Conservation (phyloP, 108 stramenopile species). For the Nannochloropsis salina region DNA sequence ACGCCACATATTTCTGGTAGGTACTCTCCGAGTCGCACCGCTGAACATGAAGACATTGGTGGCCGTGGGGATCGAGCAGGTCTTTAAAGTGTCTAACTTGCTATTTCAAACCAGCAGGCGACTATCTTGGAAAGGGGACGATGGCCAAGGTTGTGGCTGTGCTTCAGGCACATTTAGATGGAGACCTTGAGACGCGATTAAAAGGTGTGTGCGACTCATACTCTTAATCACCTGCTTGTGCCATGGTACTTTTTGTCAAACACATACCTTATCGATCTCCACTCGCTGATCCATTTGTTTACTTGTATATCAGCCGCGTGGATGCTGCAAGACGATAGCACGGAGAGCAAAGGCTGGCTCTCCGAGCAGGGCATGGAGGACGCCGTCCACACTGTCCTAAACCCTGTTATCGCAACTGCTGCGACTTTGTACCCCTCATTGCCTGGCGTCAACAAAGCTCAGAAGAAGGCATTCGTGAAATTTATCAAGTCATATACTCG, state of each 20-base stretch:
- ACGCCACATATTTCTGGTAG: not conserved
- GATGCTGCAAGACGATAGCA: not conserved
- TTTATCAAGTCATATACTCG: not conserved
- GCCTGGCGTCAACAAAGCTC: not conserved
- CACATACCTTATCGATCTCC: too few relatives aligned
- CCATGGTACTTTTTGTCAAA: not conserved
- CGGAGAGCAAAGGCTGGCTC: not conserved
- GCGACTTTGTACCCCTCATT: not conserved
- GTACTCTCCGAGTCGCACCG: not conserved
- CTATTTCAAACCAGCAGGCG: not conserved
- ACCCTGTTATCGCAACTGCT: not conserved
- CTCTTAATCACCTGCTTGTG: not conserved
- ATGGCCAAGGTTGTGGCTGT: not conserved
- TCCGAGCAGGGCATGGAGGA: not conserved
- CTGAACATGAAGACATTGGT: too few relatives aligned
- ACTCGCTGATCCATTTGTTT: too few relatives aligned
- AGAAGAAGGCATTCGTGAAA: not conserved
- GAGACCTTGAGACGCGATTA: not conserved
- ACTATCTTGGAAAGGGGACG: not conserved
- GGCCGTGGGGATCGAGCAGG: too few relatives aligned
- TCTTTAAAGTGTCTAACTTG: not conserved
- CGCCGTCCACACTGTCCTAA: not conserved
- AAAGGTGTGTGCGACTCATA: not conserved
- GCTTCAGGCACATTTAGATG: not conserved
- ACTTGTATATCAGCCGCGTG: not conserved